These are phyloP conservation scores for Escallonia rubra DNA, from an alignment of 129 eudicot genomes.

Conservation along the genomic window DNA sequence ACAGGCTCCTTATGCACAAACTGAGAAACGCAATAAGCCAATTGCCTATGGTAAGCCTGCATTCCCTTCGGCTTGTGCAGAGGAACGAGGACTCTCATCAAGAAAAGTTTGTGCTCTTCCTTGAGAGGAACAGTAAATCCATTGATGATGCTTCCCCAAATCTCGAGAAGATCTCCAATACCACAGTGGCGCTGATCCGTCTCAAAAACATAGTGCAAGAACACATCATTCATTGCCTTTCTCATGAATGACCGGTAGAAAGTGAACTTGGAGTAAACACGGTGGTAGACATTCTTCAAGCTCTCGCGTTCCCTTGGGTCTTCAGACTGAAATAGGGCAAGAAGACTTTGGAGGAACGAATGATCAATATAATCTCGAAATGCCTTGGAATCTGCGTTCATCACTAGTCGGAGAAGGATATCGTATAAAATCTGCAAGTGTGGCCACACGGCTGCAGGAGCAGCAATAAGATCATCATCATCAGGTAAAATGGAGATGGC, in stretches of 20 bases:
- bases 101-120: constrained; percentile 63
- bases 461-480: constrained; percentile 37
- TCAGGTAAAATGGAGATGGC: constrained; percentile 38
- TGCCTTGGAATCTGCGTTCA: constrained; percentile 20
- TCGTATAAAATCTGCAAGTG: constrained; percentile 58
- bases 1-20: constrained; percentile 69
- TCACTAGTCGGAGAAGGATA: constrained; percentile 47
- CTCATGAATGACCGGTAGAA: constrained; percentile 61
- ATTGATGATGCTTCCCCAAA: constrained; percentile 80
- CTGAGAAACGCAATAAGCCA: constrained; percentile 65
- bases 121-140: constrained; percentile 63
- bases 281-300: constrained; percentile 55
- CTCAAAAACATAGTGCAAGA: constrained; percentile 50
- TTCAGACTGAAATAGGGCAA: constrained; percentile 54
- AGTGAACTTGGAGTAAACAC: constrained; percentile 60
- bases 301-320: constrained; percentile 70
- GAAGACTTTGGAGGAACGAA: constrained; percentile 47
- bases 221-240: constrained; percentile 55
- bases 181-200: constrained; percentile 50
- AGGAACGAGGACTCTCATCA: constrained; percentile 55
- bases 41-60: constrained; percentile 55
- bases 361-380: constrained; percentile 29
- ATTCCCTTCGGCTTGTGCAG: constrained; percentile 65
- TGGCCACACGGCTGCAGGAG: constrained; percentile 48
- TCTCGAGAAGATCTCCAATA: constrained; percentile 76